These are phyloP conservation scores for Eudorina sp. DNA, from an alignment of 139 green algal species.

Conservation along the genomic window DNA sequence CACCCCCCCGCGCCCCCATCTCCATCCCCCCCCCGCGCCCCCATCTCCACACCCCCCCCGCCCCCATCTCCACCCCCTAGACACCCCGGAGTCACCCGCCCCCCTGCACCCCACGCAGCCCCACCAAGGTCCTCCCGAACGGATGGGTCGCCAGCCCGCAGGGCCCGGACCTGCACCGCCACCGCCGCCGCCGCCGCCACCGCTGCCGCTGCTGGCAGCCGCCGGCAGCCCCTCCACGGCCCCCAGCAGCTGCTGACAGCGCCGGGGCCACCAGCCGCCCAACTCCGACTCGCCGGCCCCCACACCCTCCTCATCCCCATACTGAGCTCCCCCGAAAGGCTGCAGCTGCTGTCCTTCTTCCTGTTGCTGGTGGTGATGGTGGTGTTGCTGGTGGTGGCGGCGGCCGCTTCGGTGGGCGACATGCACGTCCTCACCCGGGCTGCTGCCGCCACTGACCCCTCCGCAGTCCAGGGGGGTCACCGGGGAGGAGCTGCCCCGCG, in stretches of 20 bases:
- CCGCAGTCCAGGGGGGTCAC: slow-evolving; percentile 21
- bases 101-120: no score
- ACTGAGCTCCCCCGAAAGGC: background rate
- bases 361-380: background rate
- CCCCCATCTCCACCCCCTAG: no score
- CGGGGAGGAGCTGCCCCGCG: background rate
- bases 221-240: background rate
- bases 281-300: background rate
- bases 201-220: background rate
- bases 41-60: no score
- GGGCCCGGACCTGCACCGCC: no score
- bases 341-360: background rate
- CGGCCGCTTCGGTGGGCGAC: no score
- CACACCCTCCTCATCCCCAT: background rate
- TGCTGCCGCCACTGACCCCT: slow-evolving; percentile 11
- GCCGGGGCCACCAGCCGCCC: slow-evolving; percentile 10
- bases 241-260: background rate
- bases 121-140: no score
- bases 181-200: background rate
- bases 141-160: no score
- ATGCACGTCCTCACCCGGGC: background rate
- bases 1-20: no score
- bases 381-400: background rate
- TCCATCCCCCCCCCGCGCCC: no score
- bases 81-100: no score